phyloP scores from a whole-genome alignment of 257 asterid genomes.

The Scutellaria minor region DNA sequence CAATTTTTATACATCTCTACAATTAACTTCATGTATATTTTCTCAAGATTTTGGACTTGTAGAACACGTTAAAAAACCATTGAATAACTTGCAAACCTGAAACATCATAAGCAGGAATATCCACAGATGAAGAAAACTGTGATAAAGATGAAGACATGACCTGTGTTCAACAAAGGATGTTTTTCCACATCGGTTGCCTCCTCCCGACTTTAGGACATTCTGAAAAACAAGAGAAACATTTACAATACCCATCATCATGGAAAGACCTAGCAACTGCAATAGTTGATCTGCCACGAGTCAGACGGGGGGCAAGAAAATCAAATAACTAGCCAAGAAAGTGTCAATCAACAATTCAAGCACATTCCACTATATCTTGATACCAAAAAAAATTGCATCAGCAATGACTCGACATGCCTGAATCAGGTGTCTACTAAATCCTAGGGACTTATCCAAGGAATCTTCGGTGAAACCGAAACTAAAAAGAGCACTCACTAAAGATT shows the following conservation, averaged over 20 bases:
- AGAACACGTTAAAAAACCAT: neutral
- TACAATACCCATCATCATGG: constrained; percentile 13
- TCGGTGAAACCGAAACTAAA: too few species aligned
- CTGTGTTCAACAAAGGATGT: constrained; percentile 98
- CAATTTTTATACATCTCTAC: too few species aligned
- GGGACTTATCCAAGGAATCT: too few species aligned
- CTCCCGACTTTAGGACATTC: constrained; percentile 69
- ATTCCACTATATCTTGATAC: neutral
- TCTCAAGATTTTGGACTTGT: neutral
- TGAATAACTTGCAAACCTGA: too few species aligned
- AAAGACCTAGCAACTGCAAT: constrained; percentile 16
- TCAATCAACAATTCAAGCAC: neutral
- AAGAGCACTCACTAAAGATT: too few species aligned
- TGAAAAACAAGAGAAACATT: constrained; percentile 45
- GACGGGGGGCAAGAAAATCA: too few species aligned
- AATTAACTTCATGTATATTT: neutral
- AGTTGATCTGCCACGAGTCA: neutral
- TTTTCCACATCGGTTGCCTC: constrained; percentile 84
- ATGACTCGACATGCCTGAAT: too few species aligned
- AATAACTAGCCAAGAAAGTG: neutral
- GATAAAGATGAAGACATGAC: constrained; percentile 75
- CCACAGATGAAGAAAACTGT: too few species aligned
- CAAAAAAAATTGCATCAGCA: too few species aligned
- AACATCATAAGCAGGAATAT: too few species aligned
- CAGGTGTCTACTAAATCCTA: too few species aligned